A percentile compares a stretch with the other conserved stretches of the same genome.
phyloP scores from a whole-genome alignment of 345 rosid species.

The Populus davidiana region DNA sequence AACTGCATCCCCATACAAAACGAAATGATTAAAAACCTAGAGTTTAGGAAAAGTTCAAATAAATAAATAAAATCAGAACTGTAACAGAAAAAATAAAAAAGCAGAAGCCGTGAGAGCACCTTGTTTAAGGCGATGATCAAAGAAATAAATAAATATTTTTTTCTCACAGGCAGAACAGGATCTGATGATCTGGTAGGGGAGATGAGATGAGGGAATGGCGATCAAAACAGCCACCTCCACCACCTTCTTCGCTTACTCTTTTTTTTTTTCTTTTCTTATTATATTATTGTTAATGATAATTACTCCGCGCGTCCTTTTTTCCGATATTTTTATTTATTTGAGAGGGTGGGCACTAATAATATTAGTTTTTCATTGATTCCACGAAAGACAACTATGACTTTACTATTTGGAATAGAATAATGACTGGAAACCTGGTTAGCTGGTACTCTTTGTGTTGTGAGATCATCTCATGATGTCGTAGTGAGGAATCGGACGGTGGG shows the following conservation, averaged over 20 bases:
- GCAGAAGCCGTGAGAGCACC: background rate
- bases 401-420: background rate
- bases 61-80: background rate
- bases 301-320: background rate
- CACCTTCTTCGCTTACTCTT: background rate
- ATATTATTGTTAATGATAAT: background rate
- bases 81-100: background rate
- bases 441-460: background rate
- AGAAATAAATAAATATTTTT: background rate
- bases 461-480: background rate
- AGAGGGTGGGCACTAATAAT: background rate
- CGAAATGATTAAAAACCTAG: background rate
- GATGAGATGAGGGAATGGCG: too few relatives aligned
- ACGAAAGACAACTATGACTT: background rate
- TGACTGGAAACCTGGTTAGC: background rate
- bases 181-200: background rate
- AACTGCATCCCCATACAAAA: slow-evolving; percentile 10
- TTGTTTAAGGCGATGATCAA: background rate
- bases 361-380: background rate
- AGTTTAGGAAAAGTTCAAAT: background rate
- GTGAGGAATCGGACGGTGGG: background rate
- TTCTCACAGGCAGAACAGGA: background rate
- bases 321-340: background rate
- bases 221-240: background rate
- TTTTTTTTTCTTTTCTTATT: background rate